Base-by-base conservation (phyloP, 176 grass and related monocot species). In the Oryza meridionalis region DNA sequence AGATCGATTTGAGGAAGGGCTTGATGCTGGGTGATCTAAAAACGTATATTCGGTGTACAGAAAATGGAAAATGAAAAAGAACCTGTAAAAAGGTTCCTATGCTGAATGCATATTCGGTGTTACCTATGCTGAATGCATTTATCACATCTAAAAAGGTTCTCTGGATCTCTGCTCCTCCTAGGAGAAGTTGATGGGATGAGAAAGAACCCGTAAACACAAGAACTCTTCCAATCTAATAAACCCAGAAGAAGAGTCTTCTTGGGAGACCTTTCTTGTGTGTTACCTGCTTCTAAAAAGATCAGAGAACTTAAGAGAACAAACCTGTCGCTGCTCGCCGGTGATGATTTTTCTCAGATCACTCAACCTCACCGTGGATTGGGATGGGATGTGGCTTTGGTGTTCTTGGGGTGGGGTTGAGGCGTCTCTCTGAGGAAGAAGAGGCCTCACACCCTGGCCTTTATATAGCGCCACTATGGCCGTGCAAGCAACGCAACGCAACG, bases 91-190 rank as follows among this genome's bases (percentile, higher is more conserved):
- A 27, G 27, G 27, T 27, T 27, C 27, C 27, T 27, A 27, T 2
- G 27, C 27, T 27, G 27, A 27, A 27, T 27, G 27, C 27, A 27
- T 27, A 27, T 27, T 27, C 27, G 27, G 27, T 27, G 27, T 27
- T 27, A 27, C 27, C 27, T 27, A 27, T 27, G 27, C 27, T 27
- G 27, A 27, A 27, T 27, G 27, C 27, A 27, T 27, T 27, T 27
- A 27, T 27, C 27, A 27, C 27, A 27, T 27, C 27, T 27, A 87
- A 93, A 98, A 92, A 93, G 78, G 86, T 74, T 69, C 85, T 85
- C 93, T 92, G 96, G 96, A 90, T 95, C 96, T 94, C 93, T 87
- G 91, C 92, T 92, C 85, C 87, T 93, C 73, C 93, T 88, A 87
- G 88, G 37, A 82, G 87, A 79, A 90, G 76, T 16, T 16, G 22